Percentiles rank a stretch among this genome's conserved stretches.
Conservation (phyloP, 169 alveolate genomes). For the Plasmodium reichenowi region DNA sequence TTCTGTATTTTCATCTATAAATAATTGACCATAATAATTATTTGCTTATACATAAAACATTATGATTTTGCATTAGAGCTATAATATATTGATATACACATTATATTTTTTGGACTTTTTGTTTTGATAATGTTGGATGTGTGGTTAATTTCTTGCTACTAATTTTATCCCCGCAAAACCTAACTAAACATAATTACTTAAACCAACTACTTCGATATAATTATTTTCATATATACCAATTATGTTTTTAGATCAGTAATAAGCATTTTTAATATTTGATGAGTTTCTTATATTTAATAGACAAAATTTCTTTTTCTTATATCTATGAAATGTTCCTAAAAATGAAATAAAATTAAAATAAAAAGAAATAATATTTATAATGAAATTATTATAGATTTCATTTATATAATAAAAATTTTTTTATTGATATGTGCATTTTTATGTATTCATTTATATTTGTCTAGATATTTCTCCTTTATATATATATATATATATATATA, state of each 20-base stretch:
- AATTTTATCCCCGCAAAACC: slow-evolving; percentile 71
- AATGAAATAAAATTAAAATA: background rate
- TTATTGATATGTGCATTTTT: too few relatives aligned
- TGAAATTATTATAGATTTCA: too few relatives aligned
- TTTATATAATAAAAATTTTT: too few relatives aligned
- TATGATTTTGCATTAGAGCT: slow-evolving; percentile 89
- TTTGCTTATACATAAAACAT: slow-evolving; percentile 95
- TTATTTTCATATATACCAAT: slow-evolving; percentile 61
- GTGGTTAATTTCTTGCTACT: slow-evolving; percentile 67
- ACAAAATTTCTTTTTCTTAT: slow-evolving; percentile 27
- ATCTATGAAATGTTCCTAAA: slow-evolving; percentile 55
- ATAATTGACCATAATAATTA: slow-evolving; percentile 94
- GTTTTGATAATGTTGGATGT: slow-evolving; percentile 75
- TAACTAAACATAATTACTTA: slow-evolving; percentile 52
- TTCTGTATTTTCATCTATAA: slow-evolving; percentile 77
- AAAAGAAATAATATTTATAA: too few relatives aligned
- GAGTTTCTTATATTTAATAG: slow-evolving; percentile 51
- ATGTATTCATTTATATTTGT: too few relatives aligned
- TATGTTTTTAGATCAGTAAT: slow-evolving; percentile 53
- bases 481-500: too few relatives aligned
- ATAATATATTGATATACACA: slow-evolving; percentile 92
- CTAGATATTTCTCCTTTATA: too few relatives aligned
- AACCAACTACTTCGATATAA: slow-evolving; percentile 62
- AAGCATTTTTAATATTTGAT: slow-evolving; percentile 26
- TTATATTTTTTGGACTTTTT: slow-evolving; percentile 84